phyloP scores from a whole-genome alignment of 1,284 basidiomycete genomes.

The Irpex sp. region DNA sequence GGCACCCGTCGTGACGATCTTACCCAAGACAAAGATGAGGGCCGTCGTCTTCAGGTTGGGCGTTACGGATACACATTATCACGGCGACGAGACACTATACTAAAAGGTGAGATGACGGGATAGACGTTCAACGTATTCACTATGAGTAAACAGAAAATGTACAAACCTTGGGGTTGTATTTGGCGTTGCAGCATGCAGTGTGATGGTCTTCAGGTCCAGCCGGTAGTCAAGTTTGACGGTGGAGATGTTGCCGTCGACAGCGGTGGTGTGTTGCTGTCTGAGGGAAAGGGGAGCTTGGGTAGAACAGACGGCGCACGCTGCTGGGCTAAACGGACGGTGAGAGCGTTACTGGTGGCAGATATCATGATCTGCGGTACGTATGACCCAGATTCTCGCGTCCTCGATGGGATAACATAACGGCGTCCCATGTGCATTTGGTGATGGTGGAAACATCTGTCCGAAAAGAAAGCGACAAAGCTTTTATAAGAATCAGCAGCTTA shows the following conservation, averaged over 20 bases:
- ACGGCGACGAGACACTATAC: slow-evolving; percentile 98
- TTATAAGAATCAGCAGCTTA: too few relatives aligned
- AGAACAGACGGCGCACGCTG: slow-evolving; percentile 43
- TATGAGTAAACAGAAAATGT: slow-evolving; percentile 36
- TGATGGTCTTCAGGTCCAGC: slow-evolving; percentile 97
- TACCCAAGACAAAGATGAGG: slow-evolving; percentile 98
- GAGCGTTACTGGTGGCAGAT: slow-evolving; percentile 22
- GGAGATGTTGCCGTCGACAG: slow-evolving; percentile 95
- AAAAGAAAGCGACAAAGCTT: too few relatives aligned
- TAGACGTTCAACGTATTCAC: slow-evolving; percentile 62
- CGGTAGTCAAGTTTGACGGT: slow-evolving; percentile 98
- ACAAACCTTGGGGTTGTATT: slow-evolving; percentile 99
- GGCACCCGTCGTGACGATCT: slow-evolving; percentile 99
- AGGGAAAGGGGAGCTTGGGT: slow-evolving; percentile 73
- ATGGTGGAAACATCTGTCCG: too few relatives aligned
- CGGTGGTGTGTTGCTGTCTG: slow-evolving; percentile 88
- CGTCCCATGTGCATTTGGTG: too few relatives aligned
- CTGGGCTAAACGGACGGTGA: slow-evolving; percentile 50
- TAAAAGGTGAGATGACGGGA: slow-evolving; percentile 40
- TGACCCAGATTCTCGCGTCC: too few relatives aligned
- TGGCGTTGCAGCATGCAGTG: slow-evolving; percentile 97
- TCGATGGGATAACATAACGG: too few relatives aligned
- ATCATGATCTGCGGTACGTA: too few relatives aligned
- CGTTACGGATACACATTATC: slow-evolving; percentile 99
- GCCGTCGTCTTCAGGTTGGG: slow-evolving; percentile 99